Evolutionary conservation across 345 rosid species (phyloP), one percentile per base, ranked within the genome.

Genomic region (Pelargonium nanum): DNA sequence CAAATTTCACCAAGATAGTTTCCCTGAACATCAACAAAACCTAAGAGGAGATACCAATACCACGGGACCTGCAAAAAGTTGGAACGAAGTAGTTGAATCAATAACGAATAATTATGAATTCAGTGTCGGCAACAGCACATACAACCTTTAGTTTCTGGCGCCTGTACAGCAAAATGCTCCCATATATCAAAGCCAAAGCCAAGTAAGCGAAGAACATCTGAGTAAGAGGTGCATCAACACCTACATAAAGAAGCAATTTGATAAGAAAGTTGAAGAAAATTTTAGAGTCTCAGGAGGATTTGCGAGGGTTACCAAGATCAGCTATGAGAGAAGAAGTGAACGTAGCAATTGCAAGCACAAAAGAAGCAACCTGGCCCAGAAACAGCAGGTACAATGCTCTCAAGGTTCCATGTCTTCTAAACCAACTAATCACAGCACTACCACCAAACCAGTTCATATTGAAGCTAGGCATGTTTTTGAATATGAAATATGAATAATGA

Each of bases 1-100:
- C 15, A 64, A 19, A 72, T 85, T n/a, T 68, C 62, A 83, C 88
- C 78, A 62, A 80, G 83, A 68, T 62, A 81, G 64, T 74, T 83
- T 24, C 83, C 91, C 68, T 83, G 83, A 32, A 83, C 88, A 68
- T 85, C 88, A 70, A 77, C 67, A 58, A 77, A 75, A 24, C 83
- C 83, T 23, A 85, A 60, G 32, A 81, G 78, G 19, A 81, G 85
- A 74, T 80, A 83, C 86, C 84, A 83, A 53, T 81, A 79, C 71
- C 71, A 61, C 22, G 66, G 66, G 55, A 68, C 57, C 62, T 56
- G 61, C 45, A 34, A 34, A n/a, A n/a, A n/a, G n/a, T n/a, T n/a
- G n/a, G n/a, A n/a, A n/a, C n/a, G n/a, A n/a, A n/a, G n/a, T n/a
- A n/a, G n/a, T n/a, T n/a, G n/a, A n/a, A n/a, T n/a, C n/a, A n/a